Evolutionary conservation across 1,284 basidiomycete species (phyloP).

Genomic region (Cystobasidium slooffiae): DNA sequence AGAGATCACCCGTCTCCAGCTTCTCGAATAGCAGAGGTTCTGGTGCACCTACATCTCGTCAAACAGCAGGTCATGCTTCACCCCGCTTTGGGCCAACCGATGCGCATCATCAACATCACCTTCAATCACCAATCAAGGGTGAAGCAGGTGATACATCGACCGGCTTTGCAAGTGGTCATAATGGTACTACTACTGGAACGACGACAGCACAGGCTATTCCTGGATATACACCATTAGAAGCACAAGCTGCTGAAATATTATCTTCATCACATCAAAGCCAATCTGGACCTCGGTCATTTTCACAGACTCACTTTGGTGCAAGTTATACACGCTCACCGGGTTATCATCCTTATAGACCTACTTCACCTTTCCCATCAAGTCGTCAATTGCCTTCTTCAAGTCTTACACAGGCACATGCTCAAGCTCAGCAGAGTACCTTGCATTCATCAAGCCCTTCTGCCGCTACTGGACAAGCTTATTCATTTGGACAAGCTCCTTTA

Average conservation of each 20-base stretch:
- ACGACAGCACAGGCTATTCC: neutral
- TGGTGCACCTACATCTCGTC: constrained; percentile 6
- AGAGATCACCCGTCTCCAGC: constrained; percentile 16
- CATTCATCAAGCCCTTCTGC: constrained; percentile 20
- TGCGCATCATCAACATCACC: neutral
- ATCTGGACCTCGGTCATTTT: constrained; percentile 12
- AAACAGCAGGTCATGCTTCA: constrained; percentile 4
- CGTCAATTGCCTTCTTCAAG: constrained; percentile 10
- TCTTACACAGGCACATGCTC: constrained; percentile 1
- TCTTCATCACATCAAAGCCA: constrained; percentile 26
- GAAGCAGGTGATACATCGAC: neutral
- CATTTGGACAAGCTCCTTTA: constrained; percentile 40
- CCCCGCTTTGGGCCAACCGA: constrained; percentile 6
- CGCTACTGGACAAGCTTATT: constrained; percentile 25
- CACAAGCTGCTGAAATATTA: constrained; percentile 31
- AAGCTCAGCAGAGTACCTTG: neutral
- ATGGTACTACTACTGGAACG: neutral
- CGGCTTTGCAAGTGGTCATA: neutral
- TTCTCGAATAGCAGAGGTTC: neutral
- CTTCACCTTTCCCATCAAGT: constrained; percentile 14
- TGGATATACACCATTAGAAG: constrained; percentile 16
- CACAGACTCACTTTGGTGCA: constrained; percentile 11
- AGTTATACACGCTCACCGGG: constrained; percentile 18
- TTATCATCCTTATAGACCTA: constrained; percentile 9
- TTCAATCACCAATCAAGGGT: neutral